Conservation (phyloP, 768 basidiomycete genomes). For the Cubamyces lactineus region DNA sequence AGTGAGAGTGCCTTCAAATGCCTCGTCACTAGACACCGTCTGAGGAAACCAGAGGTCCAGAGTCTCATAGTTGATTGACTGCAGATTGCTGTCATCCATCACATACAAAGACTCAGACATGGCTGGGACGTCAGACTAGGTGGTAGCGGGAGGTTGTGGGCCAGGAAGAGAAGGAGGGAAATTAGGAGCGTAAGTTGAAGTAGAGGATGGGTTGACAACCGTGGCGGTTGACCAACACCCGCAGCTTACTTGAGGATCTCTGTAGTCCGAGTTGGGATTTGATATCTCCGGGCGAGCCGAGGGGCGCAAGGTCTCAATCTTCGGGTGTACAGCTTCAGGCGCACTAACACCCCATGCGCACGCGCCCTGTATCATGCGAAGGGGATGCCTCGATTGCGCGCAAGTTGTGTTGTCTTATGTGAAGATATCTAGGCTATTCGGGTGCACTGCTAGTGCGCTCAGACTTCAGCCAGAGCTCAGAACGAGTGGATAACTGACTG, state of each 20-base stretch:
- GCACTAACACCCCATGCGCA: neutral
- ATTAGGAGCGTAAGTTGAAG: neutral
- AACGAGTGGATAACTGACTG: too few species aligned
- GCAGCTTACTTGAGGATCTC: too few species aligned
- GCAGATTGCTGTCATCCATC: constrained; percentile 11
- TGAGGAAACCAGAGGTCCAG: constrained; percentile 2
- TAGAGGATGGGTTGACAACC: neutral
- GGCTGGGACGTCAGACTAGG: neutral
- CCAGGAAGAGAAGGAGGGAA: neutral
- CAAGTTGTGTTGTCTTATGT: too few species aligned
- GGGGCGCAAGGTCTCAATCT: neutral
- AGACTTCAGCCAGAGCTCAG: too few species aligned
- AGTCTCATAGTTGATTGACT: constrained; percentile 17
- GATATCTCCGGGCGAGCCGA: constrained; percentile 8
- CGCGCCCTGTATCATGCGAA: neutral
- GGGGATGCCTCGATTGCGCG: neutral
- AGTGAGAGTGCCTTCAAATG: constrained; percentile 10
- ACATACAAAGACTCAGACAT: constrained; percentile 9
- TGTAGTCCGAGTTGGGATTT: too few species aligned
- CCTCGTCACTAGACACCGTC: neutral
- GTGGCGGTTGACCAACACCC: too few species aligned
- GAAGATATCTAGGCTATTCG: too few species aligned
- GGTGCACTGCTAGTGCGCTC: too few species aligned
- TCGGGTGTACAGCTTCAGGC: constrained; percentile 5
- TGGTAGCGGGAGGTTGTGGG: neutral